Percentiles rank a stretch among this genome's conserved stretches.
These are phyloP conservation scores for Haberlea rhodopensis DNA, from an alignment of 257 asterid species.

Conservation along the genomic window DNA sequence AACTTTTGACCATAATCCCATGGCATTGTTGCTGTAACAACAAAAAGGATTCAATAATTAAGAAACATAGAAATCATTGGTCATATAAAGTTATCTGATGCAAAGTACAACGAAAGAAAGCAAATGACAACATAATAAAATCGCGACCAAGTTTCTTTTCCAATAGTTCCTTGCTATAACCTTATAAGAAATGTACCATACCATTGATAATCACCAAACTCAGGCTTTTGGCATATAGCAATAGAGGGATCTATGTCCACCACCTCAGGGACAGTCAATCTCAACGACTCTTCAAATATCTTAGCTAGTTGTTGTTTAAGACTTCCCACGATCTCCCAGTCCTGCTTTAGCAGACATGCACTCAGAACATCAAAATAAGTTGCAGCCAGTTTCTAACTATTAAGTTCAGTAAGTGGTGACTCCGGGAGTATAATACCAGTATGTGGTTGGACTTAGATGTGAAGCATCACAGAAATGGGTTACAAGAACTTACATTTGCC, in stretches of 20 bases:
- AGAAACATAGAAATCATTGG: background rate
- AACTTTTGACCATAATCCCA: constrained; percentile 81
- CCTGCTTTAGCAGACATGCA: constrained; percentile 37
- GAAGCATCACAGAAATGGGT: background rate
- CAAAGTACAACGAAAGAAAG: background rate
- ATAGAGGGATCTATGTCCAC: constrained; percentile 52
- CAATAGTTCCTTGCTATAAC: background rate
- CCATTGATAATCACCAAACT: constrained; percentile 91
- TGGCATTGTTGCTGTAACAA: constrained; percentile 82
- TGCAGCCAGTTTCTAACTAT: constrained; percentile 1
- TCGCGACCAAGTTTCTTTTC: constrained; percentile 3
- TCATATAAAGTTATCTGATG: background rate
- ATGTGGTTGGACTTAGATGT: constrained; percentile 1
- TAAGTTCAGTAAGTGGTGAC: constrained; percentile 2
- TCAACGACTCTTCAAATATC: constrained; percentile 58
- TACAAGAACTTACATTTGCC: constrained; percentile 55
- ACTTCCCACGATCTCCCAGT: constrained; percentile 46
- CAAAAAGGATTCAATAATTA: constrained; percentile 20
- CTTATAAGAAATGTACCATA: constrained; percentile 27
- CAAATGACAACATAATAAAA: background rate
- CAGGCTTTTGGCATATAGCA: constrained; percentile 69
- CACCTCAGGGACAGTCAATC: constrained; percentile 59
- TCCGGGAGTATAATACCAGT: constrained; percentile 38
- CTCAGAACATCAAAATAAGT: constrained; percentile 14
- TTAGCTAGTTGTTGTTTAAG: constrained; percentile 59